Evolutionary conservation across 2,329 filamentous ascomycete species (phyloP).

Genomic region (Cercospora janseana): DNA sequence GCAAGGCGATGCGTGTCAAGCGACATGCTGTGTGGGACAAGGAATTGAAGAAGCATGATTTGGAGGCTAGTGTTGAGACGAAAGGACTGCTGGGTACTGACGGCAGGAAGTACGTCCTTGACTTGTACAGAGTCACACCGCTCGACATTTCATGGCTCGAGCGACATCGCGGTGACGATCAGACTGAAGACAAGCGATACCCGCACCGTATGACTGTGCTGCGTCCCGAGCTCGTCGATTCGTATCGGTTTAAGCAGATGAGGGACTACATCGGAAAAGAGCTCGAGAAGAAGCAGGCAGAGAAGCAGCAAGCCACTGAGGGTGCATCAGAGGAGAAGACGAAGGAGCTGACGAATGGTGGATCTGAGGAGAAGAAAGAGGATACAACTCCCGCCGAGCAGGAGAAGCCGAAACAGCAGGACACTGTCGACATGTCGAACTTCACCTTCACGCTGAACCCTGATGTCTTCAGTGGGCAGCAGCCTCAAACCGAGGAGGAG

Average conservation of each 20-base stretch:
- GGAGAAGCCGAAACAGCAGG: constrained; percentile 47
- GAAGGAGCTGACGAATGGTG: constrained; percentile 36
- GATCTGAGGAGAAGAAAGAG: constrained; percentile 24
- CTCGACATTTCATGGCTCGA: constrained; percentile 90
- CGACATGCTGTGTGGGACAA: constrained; percentile 98
- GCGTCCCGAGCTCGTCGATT: constrained; percentile 83
- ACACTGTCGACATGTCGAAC: constrained; percentile 78
- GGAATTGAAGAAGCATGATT: constrained; percentile 81
- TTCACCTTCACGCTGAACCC: constrained; percentile 91
- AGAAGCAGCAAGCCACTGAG: constrained; percentile 26
- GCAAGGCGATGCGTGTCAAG: constrained; percentile 86
- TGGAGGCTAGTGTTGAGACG: constrained; percentile 95
- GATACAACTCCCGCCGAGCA: constrained; percentile 28
- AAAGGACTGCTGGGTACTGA: constrained; percentile 97
- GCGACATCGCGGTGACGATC: constrained; percentile 59
- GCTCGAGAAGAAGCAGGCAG: constrained; percentile 60
- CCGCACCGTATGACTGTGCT: constrained; percentile 96
- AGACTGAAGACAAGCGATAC: constrained; percentile 60
- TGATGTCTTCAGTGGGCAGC: constrained; percentile 90
- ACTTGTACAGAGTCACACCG: constrained; percentile 91
- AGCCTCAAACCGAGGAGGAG: constrained; percentile 85
- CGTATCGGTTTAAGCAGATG: constrained; percentile 80
- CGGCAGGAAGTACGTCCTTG: constrained; percentile 94
- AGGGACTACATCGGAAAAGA: constrained; percentile 83
- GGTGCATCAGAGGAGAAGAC: constrained; percentile 24